phyloP scores from a whole-genome alignment of 352 stramenopile genomes.

The Pythium volutum region DNA sequence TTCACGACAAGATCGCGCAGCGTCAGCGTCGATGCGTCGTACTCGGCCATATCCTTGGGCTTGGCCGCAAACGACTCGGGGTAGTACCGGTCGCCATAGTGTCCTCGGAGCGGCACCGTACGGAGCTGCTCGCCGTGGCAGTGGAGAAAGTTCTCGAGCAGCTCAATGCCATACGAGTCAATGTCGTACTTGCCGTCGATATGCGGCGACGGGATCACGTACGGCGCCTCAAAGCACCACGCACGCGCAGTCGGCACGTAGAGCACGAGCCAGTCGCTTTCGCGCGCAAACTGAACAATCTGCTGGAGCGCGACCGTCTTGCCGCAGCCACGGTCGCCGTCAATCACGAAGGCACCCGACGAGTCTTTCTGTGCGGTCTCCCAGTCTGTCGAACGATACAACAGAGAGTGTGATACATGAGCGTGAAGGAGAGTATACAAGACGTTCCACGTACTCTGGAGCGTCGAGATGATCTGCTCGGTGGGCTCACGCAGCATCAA shows the following conservation, averaged over 20 bases:
- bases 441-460: slow-evolving; percentile 45
- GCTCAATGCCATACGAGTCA: slow-evolving; percentile 72
- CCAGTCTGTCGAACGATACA: slow-evolving; percentile 39
- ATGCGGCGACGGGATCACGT: slow-evolving; percentile 82
- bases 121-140: slow-evolving; percentile 72
- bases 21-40: slow-evolving; percentile 57
- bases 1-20: slow-evolving; percentile 76
- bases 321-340: slow-evolving; percentile 77
- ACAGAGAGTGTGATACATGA: neutral
- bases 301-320: slow-evolving; percentile 85
- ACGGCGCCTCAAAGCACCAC: slow-evolving; percentile 77
- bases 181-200: slow-evolving; percentile 85
- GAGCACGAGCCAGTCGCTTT: slow-evolving; percentile 84
- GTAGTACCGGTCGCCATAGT: slow-evolving; percentile 82
- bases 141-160: slow-evolving; percentile 78
- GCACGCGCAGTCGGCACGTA: slow-evolving; percentile 76
- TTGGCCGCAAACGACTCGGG: slow-evolving; percentile 64
- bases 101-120: slow-evolving; percentile 55
- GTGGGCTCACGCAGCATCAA: slow-evolving; percentile 83
- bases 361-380: slow-evolving; percentile 46
- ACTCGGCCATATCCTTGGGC: slow-evolving; percentile 60
- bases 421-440: neutral
- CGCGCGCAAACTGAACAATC: slow-evolving; percentile 85
- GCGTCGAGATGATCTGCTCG: slow-evolving; percentile 65
- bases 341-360: slow-evolving; percentile 63